Base-by-base conservation (phyloP, 495 filamentous ascomycete species). In the Penicillium tannophilum region DNA sequence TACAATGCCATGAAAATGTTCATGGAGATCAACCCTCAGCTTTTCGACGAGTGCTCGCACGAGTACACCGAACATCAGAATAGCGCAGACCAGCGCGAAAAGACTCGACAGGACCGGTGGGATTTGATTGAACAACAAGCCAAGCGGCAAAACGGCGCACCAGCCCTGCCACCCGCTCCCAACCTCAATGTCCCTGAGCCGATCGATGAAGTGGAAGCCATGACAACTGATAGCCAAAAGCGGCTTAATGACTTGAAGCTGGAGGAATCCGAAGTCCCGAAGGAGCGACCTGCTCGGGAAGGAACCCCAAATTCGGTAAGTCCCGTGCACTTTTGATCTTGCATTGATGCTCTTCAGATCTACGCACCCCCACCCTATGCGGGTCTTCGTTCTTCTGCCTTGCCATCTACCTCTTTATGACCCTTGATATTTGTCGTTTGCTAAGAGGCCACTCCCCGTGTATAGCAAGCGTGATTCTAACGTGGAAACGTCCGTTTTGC, bases 1-100 rank as follows among this genome's bases (percentile, higher is more conserved):
- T 99, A 98, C 71, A 99, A 98, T 68, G 94, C 94, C 48, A 99
- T 99, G 94, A 99, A 99, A 70, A 87, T 99, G 45, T 99, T 99
- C 75, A 99, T 99, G 94, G 94, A 99, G 73, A 97, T 99, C 66
- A 98, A 99, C 65, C 94, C 94, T 16, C 91, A 96, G 67, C 87
- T 99, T 24, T 99, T 99, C 69, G 94, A 99, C 63, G 94, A 98
- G 66, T 99, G 94, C 76, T 96, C 93, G 7, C 92, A 96, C 65
- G 92, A 97, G 58, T 99, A 98, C 70, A 93, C 92, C n/a, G 94
- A 98, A 69, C 87, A 92, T 60, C 93, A 98, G 74, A 94, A 92
- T 72, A 91, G 84, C 60, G 90, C 91, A 14, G 86, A 91, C 1
- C 81, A 93, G 41, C 83, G 91, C 33, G 85, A 95, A 66, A 84